Conservation (phyloP, 1,284 basidiomycete genomes). For the Apiotrichum siamense region DNA sequence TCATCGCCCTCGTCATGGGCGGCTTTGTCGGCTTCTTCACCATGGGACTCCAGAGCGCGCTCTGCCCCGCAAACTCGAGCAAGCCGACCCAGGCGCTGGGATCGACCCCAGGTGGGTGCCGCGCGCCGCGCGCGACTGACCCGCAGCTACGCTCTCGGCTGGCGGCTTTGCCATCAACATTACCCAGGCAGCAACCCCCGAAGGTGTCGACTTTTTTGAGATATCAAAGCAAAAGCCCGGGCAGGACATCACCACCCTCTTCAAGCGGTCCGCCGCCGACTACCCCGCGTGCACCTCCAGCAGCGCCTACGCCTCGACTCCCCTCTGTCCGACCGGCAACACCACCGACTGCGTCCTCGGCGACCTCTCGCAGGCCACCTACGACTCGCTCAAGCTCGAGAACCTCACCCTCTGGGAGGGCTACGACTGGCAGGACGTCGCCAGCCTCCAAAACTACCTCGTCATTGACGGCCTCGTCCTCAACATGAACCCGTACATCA, state of each 20-base stretch:
- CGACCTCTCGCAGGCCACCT: conserved; percentile 45
- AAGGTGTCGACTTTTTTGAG: conserved; percentile 56
- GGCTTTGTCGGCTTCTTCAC: conserved; percentile 83
- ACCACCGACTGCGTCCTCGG: conserved; percentile 4
- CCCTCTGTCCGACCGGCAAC: conserved; percentile 56
- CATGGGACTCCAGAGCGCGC: conserved; percentile 84
- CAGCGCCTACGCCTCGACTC: conserved; percentile 61
- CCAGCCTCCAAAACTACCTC: conserved; percentile 61
- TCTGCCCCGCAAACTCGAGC: conserved; percentile 63
- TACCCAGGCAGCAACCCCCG: conserved; percentile 56
- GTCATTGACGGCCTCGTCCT: conserved; percentile 91
- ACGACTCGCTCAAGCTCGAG: conserved; percentile 56
- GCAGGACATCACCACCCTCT: conserved; percentile 81
- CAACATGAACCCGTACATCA: conserved; percentile 84
- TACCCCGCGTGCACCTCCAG: conserved; percentile 61
- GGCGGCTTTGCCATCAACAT: conserved; percentile 74
- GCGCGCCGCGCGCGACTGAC: not conserved
- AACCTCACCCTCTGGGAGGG: conserved; percentile 66
- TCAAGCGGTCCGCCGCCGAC: conserved; percentile 61
- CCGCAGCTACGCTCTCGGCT: conserved; percentile 63
- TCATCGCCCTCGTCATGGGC: conserved; percentile 74
- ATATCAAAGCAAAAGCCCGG: conserved; percentile 60
- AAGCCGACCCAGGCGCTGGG: conserved; percentile 29
- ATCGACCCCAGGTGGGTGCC: conserved; percentile 30
- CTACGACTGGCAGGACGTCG: conserved; percentile 82